Percentiles rank a stretch among this genome's conserved stretches.
Evolutionary conservation across 148 eudicot species (phyloP).

Genomic region (Pharnaceum exiguum): DNA sequence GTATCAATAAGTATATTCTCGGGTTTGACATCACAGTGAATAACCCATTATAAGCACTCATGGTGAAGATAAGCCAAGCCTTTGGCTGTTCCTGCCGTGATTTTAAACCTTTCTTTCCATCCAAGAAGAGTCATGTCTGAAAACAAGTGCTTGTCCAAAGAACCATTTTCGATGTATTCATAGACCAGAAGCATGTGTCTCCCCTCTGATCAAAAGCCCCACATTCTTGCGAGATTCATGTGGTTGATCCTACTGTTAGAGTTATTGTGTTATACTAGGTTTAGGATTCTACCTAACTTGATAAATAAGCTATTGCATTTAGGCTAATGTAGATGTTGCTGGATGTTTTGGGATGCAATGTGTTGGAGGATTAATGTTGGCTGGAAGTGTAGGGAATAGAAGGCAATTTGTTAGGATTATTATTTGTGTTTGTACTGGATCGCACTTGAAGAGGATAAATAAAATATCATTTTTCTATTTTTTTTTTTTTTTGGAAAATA

Average conservation of each 20-base stretch:
- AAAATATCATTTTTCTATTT: too few species aligned
- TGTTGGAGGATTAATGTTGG: too few species aligned
- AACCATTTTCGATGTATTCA: conserved; percentile 38
- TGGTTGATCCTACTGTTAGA: conserved; percentile 57
- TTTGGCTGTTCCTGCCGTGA: conserved; percentile 45
- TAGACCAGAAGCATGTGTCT: conserved; percentile 36
- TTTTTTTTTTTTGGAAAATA: too few species aligned
- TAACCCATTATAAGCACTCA: conserved; percentile 63
- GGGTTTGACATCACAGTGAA: conserved; percentile 56
- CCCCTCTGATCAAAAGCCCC: conserved; percentile 48
- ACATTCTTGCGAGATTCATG: conserved; percentile 63
- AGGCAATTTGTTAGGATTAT: too few species aligned
- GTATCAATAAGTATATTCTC: conserved; percentile 41
- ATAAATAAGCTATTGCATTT: too few species aligned
- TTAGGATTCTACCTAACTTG: too few species aligned
- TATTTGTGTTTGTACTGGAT: too few species aligned
- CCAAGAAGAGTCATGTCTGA: conserved; percentile 14
- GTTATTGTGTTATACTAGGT: too few species aligned
- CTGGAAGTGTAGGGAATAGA: too few species aligned
- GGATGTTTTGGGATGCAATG: too few species aligned
- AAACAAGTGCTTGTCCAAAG: conserved; percentile 37
- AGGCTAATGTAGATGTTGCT: too few species aligned
- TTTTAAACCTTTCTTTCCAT: conserved; percentile 37
- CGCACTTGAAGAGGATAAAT: too few species aligned
- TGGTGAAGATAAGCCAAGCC: conserved; percentile 60